A percentile compares a stretch with the other conserved stretches of the same genome.
Conservation (phyloP, 2,329 filamentous ascomycete species). For the Xylaria sp. region DNA sequence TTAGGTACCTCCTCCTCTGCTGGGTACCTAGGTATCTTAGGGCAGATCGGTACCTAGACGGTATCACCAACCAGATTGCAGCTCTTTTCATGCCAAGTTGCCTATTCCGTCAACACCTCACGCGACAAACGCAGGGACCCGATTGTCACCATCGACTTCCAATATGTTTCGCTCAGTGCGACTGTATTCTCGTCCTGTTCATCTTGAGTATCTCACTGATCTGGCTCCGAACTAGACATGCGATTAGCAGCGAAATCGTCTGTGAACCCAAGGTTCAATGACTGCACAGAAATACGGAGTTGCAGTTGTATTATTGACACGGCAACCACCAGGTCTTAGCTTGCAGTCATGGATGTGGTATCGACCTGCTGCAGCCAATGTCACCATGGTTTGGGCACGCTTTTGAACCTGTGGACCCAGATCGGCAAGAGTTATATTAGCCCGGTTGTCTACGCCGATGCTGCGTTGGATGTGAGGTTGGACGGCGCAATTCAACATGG, state of each 20-base stretch:
- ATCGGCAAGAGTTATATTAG: constrained; percentile 49
- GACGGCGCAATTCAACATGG: constrained; percentile 39
- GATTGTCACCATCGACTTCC: not conserved
- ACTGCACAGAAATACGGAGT: not conserved
- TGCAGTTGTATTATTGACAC: not conserved
- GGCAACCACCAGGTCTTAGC: not conserved
- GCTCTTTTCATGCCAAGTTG: not conserved
- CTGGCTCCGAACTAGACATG: not conserved
- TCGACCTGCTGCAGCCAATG: constrained; percentile 43
- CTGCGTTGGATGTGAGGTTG: constrained; percentile 31
- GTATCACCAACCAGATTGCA: no score
- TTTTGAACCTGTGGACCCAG: constrained; percentile 48
- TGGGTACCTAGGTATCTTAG: not conserved
- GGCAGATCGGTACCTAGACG: no score
- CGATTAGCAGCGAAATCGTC: not conserved
- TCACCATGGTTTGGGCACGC: constrained; percentile 39
- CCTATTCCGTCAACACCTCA: not conserved
- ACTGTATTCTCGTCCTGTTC: not conserved
- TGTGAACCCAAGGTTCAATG: not conserved
- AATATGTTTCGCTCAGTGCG: not conserved
- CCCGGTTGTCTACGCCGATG: constrained; percentile 40
- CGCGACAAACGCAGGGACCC: constrained; percentile 7
- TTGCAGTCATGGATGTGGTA: constrained; percentile 44
- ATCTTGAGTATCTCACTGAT: not conserved
- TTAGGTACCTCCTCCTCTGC: not conserved